phyloP scores from a whole-genome alignment of 1,284 basidiomycete genomes.

The Mycocalia duriaeana region DNA sequence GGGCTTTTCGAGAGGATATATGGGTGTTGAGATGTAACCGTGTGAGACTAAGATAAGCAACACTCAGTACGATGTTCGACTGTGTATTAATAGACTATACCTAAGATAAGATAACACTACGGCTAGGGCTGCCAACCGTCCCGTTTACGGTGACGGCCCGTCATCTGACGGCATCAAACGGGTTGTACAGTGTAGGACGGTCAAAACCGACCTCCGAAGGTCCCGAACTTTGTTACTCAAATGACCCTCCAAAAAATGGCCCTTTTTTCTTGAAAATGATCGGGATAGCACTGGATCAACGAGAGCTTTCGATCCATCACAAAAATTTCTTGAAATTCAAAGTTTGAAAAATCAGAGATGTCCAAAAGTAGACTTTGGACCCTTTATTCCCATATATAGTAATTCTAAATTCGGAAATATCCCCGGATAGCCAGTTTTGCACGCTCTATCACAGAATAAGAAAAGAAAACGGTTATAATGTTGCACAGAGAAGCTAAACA shows the following conservation, averaged over 20 bases:
- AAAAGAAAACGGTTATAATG: too few species aligned
- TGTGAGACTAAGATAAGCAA: too few species aligned
- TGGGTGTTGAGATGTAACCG: too few species aligned
- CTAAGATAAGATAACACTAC: too few species aligned
- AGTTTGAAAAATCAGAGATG: background rate
- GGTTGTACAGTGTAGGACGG: background rate
- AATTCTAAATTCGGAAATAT: background rate
- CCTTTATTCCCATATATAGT: background rate
- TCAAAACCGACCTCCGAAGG: background rate
- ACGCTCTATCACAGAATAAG: too few species aligned
- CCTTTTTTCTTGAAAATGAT: background rate
- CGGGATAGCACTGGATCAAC: background rate
- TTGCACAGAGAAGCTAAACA: too few species aligned
- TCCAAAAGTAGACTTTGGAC: constrained; percentile 2
- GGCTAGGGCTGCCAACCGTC: too few species aligned
- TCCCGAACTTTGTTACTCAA: constrained; percentile 2
- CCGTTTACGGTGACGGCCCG: too few species aligned
- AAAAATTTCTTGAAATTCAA: background rate
- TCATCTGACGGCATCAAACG: too few species aligned
- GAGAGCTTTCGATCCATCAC: background rate
- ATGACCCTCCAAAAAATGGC: background rate
- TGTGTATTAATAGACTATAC: too few species aligned
- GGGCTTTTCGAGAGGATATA: too few species aligned
- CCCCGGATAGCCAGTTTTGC: background rate
- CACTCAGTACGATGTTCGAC: too few species aligned